These are phyloP conservation scores for Trichosporon asahii DNA, from an alignment of 1,284 basidiomycete genomes.

Conservation along the genomic window DNA sequence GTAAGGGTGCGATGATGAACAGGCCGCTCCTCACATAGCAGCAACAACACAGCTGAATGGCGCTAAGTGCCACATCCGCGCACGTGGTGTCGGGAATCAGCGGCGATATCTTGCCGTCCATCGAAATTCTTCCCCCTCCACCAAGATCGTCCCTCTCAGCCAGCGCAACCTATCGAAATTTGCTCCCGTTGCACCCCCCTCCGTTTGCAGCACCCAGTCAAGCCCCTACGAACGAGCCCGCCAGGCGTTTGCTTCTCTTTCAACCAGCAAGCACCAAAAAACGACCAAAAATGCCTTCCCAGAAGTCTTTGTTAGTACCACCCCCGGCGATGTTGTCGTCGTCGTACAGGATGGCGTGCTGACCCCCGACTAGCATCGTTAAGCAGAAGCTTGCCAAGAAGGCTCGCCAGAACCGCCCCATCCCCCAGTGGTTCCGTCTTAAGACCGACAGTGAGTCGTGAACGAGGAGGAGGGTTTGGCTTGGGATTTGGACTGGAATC, in stretches of 20 bases:
- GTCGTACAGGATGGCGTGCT: conserved; percentile 43
- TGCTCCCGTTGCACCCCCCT: background rate
- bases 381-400: conserved; percentile 96
- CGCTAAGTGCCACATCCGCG: background rate
- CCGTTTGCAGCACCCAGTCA: background rate
- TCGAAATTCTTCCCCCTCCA: background rate
- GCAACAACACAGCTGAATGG: no score
- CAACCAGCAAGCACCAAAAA: conserved; percentile 11
- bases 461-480: background rate
- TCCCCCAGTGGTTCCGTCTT: conserved; percentile 97
- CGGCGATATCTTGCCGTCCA: conserved; percentile 2
- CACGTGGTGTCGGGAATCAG: background rate
- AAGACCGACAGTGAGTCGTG: conserved; percentile 73
- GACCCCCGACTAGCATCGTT: conserved; percentile 53
- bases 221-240: background rate
- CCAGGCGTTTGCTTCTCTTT: conserved; percentile 11
- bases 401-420: conserved; percentile 90
- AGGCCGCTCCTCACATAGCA: no score
- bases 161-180: background rate
- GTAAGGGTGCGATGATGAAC: no score
- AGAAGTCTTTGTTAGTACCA: conserved; percentile 7
- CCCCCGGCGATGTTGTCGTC: background rate
- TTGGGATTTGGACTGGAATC: background rate
- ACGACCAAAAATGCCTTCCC: conserved; percentile 11
- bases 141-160: background rate